Evolutionary conservation across 139 green algal species (phyloP).

Genomic region (Tetraselmis chui): DNA sequence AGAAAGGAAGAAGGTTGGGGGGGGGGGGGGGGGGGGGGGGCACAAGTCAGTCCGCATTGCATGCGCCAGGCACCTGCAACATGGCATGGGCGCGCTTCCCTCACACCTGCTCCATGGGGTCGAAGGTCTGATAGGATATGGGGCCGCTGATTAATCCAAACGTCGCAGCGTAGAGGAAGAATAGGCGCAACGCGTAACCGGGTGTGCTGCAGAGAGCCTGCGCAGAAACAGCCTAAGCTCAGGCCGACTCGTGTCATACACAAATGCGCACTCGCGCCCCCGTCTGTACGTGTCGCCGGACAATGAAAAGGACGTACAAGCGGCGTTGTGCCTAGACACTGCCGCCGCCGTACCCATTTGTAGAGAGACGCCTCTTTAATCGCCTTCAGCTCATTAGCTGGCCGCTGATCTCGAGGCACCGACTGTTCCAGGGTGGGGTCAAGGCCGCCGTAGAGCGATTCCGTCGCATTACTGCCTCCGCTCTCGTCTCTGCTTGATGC

Average conservation of each 20-base stretch:
- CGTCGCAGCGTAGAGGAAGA: not conserved
- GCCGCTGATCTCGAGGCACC: slow-evolving; percentile 72
- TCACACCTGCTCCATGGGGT: slow-evolving; percentile 44
- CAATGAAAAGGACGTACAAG: no score
- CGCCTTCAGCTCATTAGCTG: slow-evolving; percentile 69
- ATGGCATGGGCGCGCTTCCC: not conserved
- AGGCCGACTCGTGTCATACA: not conserved
- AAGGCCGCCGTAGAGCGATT: slow-evolving; percentile 29
- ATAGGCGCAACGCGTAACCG: not conserved
- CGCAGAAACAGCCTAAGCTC: not conserved
- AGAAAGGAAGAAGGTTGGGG: not conserved
- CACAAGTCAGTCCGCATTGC: not conserved
- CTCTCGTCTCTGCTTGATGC: no score
- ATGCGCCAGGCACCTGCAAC: not conserved
- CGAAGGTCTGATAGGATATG: slow-evolving; percentile 78
- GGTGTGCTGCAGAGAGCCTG: not conserved
- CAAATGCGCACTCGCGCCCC: no score
- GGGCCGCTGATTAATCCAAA: slow-evolving; percentile 59
- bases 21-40: no score
- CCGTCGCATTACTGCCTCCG: no score
- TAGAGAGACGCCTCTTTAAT: slow-evolving; percentile 65
- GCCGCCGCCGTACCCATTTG: slow-evolving; percentile 44
- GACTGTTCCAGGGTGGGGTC: slow-evolving; percentile 49
- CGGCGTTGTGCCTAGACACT: no score
- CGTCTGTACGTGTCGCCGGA: not conserved